Conservation (phyloP, 2,329 filamentous ascomycete species). For the Fusarium multiceps region DNA sequence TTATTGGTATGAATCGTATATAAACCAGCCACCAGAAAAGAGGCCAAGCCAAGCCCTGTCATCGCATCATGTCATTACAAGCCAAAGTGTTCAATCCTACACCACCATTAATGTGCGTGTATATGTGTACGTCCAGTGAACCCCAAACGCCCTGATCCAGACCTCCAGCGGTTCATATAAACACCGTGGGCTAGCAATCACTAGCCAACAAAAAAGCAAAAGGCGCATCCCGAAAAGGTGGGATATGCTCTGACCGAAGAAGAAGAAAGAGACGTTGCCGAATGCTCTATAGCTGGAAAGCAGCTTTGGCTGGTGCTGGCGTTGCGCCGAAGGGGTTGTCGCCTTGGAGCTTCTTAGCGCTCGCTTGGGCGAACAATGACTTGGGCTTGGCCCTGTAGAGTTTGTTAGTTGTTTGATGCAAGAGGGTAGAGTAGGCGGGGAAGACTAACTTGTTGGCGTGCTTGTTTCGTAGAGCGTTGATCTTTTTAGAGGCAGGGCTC, state of each 20-base stretch:
- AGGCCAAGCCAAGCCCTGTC: constrained; percentile 40
- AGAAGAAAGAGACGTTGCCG: constrained; percentile 11
- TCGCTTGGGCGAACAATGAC: constrained; percentile 74
- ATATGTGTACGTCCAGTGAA: constrained; percentile 37
- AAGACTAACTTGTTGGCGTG: constrained; percentile 77
- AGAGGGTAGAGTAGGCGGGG: background rate
- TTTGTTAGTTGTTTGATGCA: constrained; percentile 32
- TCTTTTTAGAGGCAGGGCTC: constrained; percentile 86
- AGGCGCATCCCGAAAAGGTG: constrained; percentile 15
- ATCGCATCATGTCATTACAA: constrained; percentile 49
- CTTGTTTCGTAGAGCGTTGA: constrained; percentile 83
- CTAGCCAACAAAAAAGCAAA: constrained; percentile 31
- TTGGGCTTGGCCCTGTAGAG: constrained; percentile 69
- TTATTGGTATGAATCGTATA: constrained; percentile 39
- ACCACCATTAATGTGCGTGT: constrained; percentile 24
- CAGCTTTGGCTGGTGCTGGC: constrained; percentile 47
- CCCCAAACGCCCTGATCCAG: constrained; percentile 36
- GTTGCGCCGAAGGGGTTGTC: constrained; percentile 56
- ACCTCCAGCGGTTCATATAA: constrained; percentile 34
- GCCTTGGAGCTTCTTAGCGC: constrained; percentile 69
- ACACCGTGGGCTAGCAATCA: constrained; percentile 14
- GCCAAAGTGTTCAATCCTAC: constrained; percentile 38
- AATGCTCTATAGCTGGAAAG: constrained; percentile 34
- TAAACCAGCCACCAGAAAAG: constrained; percentile 34
- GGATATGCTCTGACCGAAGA: constrained; percentile 28